Conservation (phyloP, 495 filamentous ascomycete species). For the Aspergillus kassunensis region DNA sequence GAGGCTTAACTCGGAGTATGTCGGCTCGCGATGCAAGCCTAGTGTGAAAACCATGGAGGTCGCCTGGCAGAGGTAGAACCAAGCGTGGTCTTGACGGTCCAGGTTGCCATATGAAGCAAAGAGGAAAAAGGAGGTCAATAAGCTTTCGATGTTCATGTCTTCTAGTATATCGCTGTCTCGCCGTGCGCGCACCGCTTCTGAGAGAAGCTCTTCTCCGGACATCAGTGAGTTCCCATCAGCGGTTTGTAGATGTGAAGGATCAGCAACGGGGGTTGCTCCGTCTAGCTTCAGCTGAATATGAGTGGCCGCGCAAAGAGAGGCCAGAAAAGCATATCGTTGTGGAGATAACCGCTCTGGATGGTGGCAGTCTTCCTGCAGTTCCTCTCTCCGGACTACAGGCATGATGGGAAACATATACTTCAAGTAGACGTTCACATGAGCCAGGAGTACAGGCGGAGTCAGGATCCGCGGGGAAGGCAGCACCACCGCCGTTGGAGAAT, state of each 20-base stretch:
- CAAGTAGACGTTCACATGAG: conserved; percentile 42
- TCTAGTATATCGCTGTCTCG: conserved; percentile 73
- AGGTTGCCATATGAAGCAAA: conserved; percentile 73
- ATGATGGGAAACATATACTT: conserved; percentile 76
- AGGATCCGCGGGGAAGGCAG: conserved; percentile 27
- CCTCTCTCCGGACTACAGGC: conserved; percentile 70
- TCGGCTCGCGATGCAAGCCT: conserved; percentile 54
- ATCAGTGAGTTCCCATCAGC: conserved; percentile 47
- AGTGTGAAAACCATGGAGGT: conserved; percentile 56
- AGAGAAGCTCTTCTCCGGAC: conserved; percentile 53
- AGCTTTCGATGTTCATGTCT: conserved; percentile 52
- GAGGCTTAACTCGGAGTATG: conserved; percentile 39
- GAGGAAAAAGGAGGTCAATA: conserved; percentile 77
- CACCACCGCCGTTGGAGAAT: conserved; percentile 19
- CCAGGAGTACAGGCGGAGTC: conserved; percentile 34
- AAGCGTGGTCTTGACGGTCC: conserved; percentile 49
- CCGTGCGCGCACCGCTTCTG: conserved; percentile 71
- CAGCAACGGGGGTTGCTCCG: conserved; percentile 50
- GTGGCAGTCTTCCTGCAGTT: conserved; percentile 61
- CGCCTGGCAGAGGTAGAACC: conserved; percentile 62
- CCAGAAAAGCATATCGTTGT: conserved; percentile 75
- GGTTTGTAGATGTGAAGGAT: conserved; percentile 49
- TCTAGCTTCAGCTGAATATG: conserved; percentile 70
- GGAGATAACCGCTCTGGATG: conserved; percentile 53
- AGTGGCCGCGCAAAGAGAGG: conserved; percentile 76